Conservation (phyloP, 2,329 filamentous ascomycete species). For the Venturia nashicola region DNA sequence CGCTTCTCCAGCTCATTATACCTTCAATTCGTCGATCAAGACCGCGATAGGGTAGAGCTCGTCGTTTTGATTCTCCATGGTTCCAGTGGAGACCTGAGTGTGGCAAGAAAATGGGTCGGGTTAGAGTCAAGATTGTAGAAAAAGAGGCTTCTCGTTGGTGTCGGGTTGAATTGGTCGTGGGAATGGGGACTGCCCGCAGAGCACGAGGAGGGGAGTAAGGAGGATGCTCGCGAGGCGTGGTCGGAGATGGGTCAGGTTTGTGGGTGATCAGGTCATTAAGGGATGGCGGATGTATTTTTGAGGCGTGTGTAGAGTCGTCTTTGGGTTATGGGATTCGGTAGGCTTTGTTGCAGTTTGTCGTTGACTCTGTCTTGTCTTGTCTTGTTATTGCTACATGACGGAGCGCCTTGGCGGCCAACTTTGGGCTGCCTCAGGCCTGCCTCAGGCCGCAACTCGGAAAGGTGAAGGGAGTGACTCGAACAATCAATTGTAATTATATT, state of each 20-base stretch:
- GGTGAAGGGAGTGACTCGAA: background rate
- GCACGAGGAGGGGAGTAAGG: background rate
- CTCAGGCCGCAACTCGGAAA: background rate
- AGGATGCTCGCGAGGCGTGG: background rate
- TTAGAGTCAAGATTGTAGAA: background rate
- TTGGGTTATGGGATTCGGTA: background rate
- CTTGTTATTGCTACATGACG: background rate
- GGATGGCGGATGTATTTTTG: background rate
- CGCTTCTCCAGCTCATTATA: constrained; percentile 23
- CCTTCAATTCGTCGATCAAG: constrained; percentile 98
- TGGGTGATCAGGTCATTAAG: background rate
- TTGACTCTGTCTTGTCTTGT: background rate
- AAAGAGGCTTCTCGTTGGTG: background rate
- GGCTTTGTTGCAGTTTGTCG: background rate
- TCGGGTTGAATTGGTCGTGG: background rate
- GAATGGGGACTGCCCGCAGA: background rate
- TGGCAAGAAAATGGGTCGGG: constrained; percentile 1
- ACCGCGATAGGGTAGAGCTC: constrained; percentile 99
- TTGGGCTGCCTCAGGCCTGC: too few relatives aligned
- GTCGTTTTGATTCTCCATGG: constrained; percentile 92
- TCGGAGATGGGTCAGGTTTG: background rate
- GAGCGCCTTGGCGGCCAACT: background rate
- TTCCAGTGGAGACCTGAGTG: constrained; percentile 14
- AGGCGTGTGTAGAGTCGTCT: background rate
- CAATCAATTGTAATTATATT: background rate